Evolutionary conservation across 2,329 filamentous ascomycete species (phyloP).

Genomic region (Pseudogymnoascus sp.): DNA sequence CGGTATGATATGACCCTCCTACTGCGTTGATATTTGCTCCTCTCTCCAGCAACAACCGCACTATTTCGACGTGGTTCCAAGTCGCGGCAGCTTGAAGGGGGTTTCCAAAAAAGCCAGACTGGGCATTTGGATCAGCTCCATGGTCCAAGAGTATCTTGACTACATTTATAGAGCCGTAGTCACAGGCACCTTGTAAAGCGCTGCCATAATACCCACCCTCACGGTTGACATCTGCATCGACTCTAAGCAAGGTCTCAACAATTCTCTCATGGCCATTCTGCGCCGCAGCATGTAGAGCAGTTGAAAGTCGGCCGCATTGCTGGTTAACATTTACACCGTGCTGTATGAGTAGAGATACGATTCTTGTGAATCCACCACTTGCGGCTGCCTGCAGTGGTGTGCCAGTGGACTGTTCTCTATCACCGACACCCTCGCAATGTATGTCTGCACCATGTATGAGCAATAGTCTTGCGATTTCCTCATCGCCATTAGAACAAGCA

Average conservation of each 20-base stretch:
- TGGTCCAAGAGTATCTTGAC: not conserved
- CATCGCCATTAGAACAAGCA: not conserved
- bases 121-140: not conserved
- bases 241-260: not conserved
- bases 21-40: conserved; percentile 13
- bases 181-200: conserved; percentile 4
- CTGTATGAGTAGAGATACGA: not conserved
- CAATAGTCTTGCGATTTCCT: not conserved
- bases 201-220: not conserved
- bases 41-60: conserved; percentile 16
- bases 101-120: not conserved
- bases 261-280: not conserved
- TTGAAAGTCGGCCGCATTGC: not conserved
- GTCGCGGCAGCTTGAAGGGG: not conserved
- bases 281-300: not conserved
- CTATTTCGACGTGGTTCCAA: conserved; percentile 11
- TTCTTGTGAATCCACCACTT: not conserved
- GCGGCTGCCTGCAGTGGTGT: not conserved
- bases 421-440: too few relatives aligned
- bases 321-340: not conserved
- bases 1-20: not conserved
- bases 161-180: not conserved
- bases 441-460: not conserved
- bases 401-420: too few relatives aligned
- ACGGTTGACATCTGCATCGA: not conserved